phyloP scores from a whole-genome alignment of 345 rosid genomes.

The Populus simonii region DNA sequence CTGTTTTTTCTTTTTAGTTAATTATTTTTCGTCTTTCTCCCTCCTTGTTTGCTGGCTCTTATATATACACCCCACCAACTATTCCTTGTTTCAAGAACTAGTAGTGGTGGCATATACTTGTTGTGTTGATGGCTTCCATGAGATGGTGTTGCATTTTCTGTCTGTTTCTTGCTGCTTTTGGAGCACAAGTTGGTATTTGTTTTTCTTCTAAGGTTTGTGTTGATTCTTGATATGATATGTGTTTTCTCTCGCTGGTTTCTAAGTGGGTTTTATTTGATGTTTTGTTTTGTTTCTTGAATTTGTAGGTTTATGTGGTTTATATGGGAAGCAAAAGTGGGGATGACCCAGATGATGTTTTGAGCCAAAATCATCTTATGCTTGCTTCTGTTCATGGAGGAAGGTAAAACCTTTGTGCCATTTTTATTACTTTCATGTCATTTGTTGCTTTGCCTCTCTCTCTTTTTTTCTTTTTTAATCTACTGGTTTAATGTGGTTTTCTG shows the following conservation, averaged over 20 bases:
- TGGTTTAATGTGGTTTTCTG: neutral
- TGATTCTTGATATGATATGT: neutral
- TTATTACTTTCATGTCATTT: neutral
- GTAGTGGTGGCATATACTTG: neutral
- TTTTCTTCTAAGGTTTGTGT: conserved; percentile 12
- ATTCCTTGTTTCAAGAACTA: neutral
- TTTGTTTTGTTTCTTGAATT: neutral
- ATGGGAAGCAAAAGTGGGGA: conserved; percentile 37
- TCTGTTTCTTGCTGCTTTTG: neutral
- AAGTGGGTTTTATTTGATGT: neutral
- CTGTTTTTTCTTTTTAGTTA: neutral
- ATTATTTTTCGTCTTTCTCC: neutral
- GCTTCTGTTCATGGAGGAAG: conserved; percentile 48
- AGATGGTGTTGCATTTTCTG: conserved; percentile 4
- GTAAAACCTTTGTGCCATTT: conserved; percentile 5
- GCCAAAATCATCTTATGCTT: conserved; percentile 37
- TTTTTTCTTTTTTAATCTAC: neutral
- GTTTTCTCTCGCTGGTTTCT: neutral
- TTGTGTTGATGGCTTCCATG: neutral
- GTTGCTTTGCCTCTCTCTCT: neutral
- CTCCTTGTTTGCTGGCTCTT: neutral
- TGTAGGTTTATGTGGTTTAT: conserved; percentile 47
- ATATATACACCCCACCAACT: neutral
- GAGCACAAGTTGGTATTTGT: neutral
- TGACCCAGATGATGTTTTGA: conserved; percentile 24